Evolutionary conservation across 495 filamentous ascomycete species (phyloP), one percentile per base, ranked within the genome.

Genomic region (Penicillium salamii): DNA sequence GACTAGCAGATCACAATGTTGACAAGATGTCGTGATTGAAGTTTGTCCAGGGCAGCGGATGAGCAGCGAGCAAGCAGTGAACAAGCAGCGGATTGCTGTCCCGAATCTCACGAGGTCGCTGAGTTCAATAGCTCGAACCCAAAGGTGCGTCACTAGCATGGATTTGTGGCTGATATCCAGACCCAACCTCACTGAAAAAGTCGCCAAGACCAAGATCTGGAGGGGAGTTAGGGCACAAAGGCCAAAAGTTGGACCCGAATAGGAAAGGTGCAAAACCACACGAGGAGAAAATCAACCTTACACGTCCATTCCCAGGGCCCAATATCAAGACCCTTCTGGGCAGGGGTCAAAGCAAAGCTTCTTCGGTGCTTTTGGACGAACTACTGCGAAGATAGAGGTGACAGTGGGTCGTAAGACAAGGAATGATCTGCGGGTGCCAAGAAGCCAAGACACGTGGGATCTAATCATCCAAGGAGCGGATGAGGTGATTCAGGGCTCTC

Each of bases 351-450:
- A 43, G 51, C 51, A 32, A 38, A 55, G 44, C 39, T 55, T 14
- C 19, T 14, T n/a, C 49, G 26, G 21, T 44, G 26, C n/a, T 24
- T 36, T 11, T 2, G 14, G 18, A 11, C 31, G 48, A 47, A 48
- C 43, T n/a, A 15, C 20, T n/a, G 14, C 18, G 7, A 40, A 24
- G 12, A 13, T 13, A 32, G 18, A 21, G 7, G 6, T 33, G n/a
- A 14, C n/a, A 21, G 18, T 28, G 12, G 12, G 29, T 32, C 11
- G 12, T 7, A 32, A 32, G 13, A 37, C 42, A 35, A n/a, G 46
- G 19, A 40, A 51, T 24, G 52, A 58, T 54, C 47, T 9, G 42
- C 46, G 33, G 14, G 6, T 29, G 53, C 57, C 57, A 60, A 60
- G 57, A 37, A 18, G 31, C 35, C 44, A 54, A 52, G 47, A 38